phyloP scores from a whole-genome alignment of 169 alveolate species.

The Eimeria praecox region DNA sequence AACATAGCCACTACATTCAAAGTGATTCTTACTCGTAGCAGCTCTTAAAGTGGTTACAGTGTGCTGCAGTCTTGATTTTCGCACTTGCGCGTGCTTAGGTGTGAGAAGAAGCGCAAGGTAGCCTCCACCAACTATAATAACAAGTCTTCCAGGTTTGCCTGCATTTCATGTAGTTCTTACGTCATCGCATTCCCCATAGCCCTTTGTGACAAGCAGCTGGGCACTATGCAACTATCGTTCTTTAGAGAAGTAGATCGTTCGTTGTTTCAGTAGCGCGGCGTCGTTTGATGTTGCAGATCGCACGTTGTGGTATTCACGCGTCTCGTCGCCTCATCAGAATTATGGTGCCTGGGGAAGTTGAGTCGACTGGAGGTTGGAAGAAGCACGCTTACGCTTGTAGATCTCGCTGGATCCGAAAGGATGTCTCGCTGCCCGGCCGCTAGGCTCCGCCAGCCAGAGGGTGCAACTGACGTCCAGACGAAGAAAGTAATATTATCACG shows the following conservation, averaged over 20 bases:
- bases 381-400: conserved; percentile 66
- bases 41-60: neutral
- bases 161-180: neutral
- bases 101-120: conserved; percentile 66
- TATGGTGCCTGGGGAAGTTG: conserved; percentile 66
- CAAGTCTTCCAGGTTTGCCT: conserved; percentile 62
- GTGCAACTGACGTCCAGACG: conserved; percentile 61
- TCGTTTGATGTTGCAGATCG: conserved; percentile 46
- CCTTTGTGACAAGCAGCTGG: neutral
- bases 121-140: conserved; percentile 67
- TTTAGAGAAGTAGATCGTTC: neutral
- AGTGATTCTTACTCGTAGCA: neutral
- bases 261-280: neutral
- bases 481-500: conserved; percentile 29
- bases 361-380: conserved; percentile 48
- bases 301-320: conserved; percentile 67
- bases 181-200: neutral
- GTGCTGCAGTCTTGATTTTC: neutral
- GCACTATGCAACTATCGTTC: neutral
- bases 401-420: conserved; percentile 66
- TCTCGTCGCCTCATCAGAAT: conserved; percentile 26
- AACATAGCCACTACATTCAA: no score
- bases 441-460: conserved; percentile 75
- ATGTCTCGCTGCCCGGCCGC: conserved; percentile 75
- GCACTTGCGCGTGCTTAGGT: conserved; percentile 23